Evolutionary conservation across 2,329 filamentous ascomycete genomes (phyloP), one percentile per base, ranked within the genome.

Genomic region (Alternaria sp.): DNA sequence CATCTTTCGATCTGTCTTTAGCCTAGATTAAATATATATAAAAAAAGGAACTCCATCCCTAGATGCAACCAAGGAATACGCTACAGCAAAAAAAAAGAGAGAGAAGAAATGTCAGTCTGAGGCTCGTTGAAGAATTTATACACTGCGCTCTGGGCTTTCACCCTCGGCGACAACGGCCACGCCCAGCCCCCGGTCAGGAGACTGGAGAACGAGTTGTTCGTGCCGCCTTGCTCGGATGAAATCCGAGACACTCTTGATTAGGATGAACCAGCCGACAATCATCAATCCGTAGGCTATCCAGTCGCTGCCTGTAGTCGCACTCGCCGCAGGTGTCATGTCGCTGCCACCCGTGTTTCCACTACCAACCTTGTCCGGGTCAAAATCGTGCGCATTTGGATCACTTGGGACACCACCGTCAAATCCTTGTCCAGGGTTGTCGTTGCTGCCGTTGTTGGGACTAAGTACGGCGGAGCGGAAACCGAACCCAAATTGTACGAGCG

Each of bases 261-360:
- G 82, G 62, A 99, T 93, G 73, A 98, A 98, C 95, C 95, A 99
- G 5, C 95, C 95, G 1, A 96, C 90, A 73, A 99, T 91, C 95
- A 99, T 99, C 46, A 99, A 80, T 14, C 91, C 83, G 71, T 98
- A 99, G 10, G 93, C 91, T 63, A 97, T 82, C 92, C 92, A 97
- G 74, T 98, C 93, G 64, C 85, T 89, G 51, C 89, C 89, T 5
- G 84, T 86, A 40, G 97, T 86, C 34, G 86, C 85, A 6, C 82
- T 82, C 11, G 79, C 70, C 2, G 66, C 59, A 5, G 70, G 66
- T 8, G 68, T 69, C 70, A 11, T 76, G 68, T 61, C 80, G 70
- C 40, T 80, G 63, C 56, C 78, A 2, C 60, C 59, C 9, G 56
- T 36, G 10, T 50, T 41, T 5, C 56, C 67, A 37, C 70, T 77